phyloP scores from a whole-genome alignment of 768 basidiomycete genomes.

The Kwoniella dejecticola region DNA sequence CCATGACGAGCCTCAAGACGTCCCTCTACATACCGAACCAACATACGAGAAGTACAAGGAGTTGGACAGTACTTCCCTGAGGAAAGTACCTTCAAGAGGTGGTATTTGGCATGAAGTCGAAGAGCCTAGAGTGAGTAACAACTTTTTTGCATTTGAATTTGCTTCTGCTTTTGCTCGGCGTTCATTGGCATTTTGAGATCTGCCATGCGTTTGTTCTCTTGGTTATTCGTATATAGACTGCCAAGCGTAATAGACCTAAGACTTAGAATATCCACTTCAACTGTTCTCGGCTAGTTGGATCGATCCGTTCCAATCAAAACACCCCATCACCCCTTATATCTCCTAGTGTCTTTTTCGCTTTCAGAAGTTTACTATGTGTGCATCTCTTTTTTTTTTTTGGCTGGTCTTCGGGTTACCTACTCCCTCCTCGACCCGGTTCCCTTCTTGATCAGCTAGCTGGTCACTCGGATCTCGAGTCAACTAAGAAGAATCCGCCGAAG shows the following conservation, averaged over 20 bases:
- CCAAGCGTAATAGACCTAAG: constrained; percentile 5
- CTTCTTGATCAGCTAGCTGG: too few species aligned
- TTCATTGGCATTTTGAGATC: neutral
- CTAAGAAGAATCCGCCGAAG: neutral
- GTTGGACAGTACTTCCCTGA: constrained; percentile 18
- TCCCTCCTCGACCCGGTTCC: neutral
- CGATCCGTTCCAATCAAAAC: constrained; percentile 5
- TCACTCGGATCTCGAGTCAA: constrained; percentile 1
- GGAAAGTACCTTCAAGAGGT: constrained; percentile 38
- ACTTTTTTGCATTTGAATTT: neutral
- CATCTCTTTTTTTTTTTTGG: neutral
- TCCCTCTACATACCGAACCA: neutral
- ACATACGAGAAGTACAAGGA: constrained; percentile 8
- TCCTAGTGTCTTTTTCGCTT: neutral
- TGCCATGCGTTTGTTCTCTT: neutral
- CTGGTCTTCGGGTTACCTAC: neutral
- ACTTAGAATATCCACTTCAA: neutral
- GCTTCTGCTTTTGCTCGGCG: neutral
- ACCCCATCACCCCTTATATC: neutral
- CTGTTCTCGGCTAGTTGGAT: neutral
- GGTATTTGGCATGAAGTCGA: constrained; percentile 39
- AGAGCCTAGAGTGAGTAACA: constrained; percentile 32
- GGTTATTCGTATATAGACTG: constrained; percentile 2
- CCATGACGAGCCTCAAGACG: constrained; percentile 7
- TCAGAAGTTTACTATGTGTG: constrained; percentile 7